Evolutionary conservation across 371 early-diverging fungal species (phyloP).

Genomic region (Parasitella parasitica): DNA sequence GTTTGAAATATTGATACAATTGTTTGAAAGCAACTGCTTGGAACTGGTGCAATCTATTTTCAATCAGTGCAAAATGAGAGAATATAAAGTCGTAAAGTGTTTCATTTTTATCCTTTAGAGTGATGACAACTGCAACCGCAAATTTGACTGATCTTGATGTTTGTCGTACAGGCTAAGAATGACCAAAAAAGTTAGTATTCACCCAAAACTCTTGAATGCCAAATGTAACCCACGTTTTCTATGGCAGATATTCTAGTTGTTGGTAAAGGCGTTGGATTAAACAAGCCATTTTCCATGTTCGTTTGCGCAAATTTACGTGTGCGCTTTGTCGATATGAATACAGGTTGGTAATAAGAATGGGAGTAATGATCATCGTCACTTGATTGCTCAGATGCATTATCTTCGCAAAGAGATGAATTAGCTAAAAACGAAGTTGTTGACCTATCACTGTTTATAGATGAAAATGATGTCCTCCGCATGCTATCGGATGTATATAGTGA

Average conservation of each 20-base stretch:
- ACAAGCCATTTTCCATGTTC: conserved; percentile 63
- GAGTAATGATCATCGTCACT: conserved; percentile 44
- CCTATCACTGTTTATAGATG: conserved; percentile 60
- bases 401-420: conserved; percentile 28
- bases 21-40: conserved; percentile 54
- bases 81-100: conserved; percentile 61
- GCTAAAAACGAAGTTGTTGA: conserved; percentile 50
- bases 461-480: conserved; percentile 56
- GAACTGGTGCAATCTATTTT: conserved; percentile 60
- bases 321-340: conserved; percentile 37
- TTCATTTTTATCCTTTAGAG: conserved; percentile 49
- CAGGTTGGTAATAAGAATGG: conserved; percentile 18
- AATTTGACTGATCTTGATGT: conserved; percentile 56
- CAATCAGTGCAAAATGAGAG: conserved; percentile 66
- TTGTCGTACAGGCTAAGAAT: conserved; percentile 33
- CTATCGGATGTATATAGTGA: conserved; percentile 15
- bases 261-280: conserved; percentile 65
- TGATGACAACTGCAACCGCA: conserved; percentile 61
- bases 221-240: conserved; percentile 11
- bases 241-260: conserved; percentile 19
- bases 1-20: conserved; percentile 43
- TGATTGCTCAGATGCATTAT: conserved; percentile 36
- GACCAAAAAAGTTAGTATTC: background rate
- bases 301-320: conserved; percentile 60
- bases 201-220: background rate